phyloP scores from a whole-genome alignment of 129 eudicot genomes.

The Helichrysum umbraculigerum region DNA sequence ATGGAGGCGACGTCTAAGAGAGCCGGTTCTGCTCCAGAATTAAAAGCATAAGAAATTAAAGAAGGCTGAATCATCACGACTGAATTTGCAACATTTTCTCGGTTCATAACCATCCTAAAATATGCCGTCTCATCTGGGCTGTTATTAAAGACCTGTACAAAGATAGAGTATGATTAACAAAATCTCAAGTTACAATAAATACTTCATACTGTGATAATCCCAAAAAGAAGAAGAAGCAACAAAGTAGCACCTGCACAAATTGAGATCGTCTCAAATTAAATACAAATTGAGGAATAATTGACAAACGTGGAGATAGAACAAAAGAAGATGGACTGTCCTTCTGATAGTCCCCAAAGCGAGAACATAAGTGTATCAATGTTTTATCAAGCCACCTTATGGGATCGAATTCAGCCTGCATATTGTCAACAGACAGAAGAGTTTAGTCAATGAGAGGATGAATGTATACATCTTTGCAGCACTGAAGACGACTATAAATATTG shows the following conservation, averaged over 20 bases:
- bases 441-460: not conserved
- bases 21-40: conserved; percentile 88
- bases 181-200: conserved; percentile 13
- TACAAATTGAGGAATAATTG: conserved; percentile 94
- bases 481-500: not conserved
- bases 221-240: not conserved
- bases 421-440: conserved; percentile 9
- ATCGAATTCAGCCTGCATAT: conserved; percentile 88
- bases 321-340: conserved; percentile 96
- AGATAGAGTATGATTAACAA: conserved; percentile 1
- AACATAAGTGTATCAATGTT: conserved; percentile 84
- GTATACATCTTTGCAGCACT: not conserved
- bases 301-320: conserved; percentile 79
- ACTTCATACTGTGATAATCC: not conserved
- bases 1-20: conserved; percentile 92
- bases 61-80: conserved; percentile 99
- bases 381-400: conserved; percentile 99
- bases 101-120: conserved; percentile 89
- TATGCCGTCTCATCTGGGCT: conserved; percentile 99
- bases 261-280: conserved; percentile 91
- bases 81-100: conserved; percentile 95
- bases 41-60: conserved; percentile 84
- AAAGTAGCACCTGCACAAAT: conserved; percentile 67
- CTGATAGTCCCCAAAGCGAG: conserved; percentile 93
- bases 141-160: conserved; percentile 80